Base-by-base conservation (phyloP, 371 early-diverging fungal species). In the Syncephalastrum sp. region DNA sequence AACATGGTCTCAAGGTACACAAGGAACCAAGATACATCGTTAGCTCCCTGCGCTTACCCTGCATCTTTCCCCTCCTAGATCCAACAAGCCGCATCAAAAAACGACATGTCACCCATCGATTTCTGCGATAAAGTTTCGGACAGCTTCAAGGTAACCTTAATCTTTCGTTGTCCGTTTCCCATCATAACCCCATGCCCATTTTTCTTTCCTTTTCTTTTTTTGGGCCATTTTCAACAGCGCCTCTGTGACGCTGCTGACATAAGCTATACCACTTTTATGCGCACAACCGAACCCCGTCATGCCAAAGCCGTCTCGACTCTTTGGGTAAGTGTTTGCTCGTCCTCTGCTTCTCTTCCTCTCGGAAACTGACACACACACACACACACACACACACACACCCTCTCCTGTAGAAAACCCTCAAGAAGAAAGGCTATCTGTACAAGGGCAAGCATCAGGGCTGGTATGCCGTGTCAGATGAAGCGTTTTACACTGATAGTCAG, bases 401-500 rank as follows among this genome's bases (percentile, higher is more conserved):
- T 21, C 21, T 21, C 21, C 21, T 21, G 21, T 47, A 89, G 96
- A 69, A 78, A 41, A 50, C 55, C 51, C 72, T 97, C 15, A 73
- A 78, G 27, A 72, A 82, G 5, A 77, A 70, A n/a, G 95, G 94
- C 4, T 85, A 85, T 59, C 89, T 98, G 19, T 96, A 96, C 74
- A 94, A 93, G 69, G 96, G 95, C 17, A 71, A 72, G 17, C 95
- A 97, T 59, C 85, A 89, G 50, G 98, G 98, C 15, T 98, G 96
- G 96, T 98, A 98, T 74, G 89, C 93, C 4, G 85, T 96, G 1
- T 93, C 96, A 3, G 98, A 98, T 63, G 98, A 98, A 73, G 91
- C 94, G 0, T 98, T 95, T 64, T 93, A 93, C 61, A 77, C 94
- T 0, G 72, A 74, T 5, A 70, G 72, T 1, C 92, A 95, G 64